Base-by-base conservation (phyloP, 139 green algal species). In the Coelastrella sp. region DNA sequence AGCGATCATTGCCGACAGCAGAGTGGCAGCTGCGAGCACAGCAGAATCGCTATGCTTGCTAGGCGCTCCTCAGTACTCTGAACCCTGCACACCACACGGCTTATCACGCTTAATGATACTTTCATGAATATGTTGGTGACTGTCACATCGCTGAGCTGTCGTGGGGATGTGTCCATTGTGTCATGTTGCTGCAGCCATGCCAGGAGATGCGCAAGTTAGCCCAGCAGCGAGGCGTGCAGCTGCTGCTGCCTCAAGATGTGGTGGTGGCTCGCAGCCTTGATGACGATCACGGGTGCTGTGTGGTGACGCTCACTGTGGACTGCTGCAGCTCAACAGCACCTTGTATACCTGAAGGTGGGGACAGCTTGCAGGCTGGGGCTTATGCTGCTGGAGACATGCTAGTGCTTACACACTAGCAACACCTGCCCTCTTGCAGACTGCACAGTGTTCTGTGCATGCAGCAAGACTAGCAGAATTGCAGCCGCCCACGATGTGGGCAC, bases 171-270 rank as follows among this genome's bases (percentile, higher is more conserved):
- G 32, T 47, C 32, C 32, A 47, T 47, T 47, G 32, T 47, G 32
- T 47, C 32, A 47, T 73, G 56, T 22, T 73, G 5, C 78, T 68
- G n/a, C 88, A 94, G 92, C 79, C 89, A 16, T 92, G 89, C 73
- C 76, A 58, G 8, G 32, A 79, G 23, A 95, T 94, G 89, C 82
- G 92, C 19, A 61, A 86, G 11, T n/a, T 75, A 0, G 94, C 94
- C 2, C 73, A 73, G 5, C 80, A 82, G 20, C 89, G 90, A 7
- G 92, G 92, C 61, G 90, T 92, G 20, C 22, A 88, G 65, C 87
- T 96, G 85, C 75, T 96, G 83, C 92, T 96, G 80, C 94, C 94
- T 5, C 20, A n/a, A 7, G 94, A 96, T 58, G 91, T 94, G 11
- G 65, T 93, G 17, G 93, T 93, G 71, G 90, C 89, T 2, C 22